Evolutionary conservation across 495 filamentous ascomycete genomes (phyloP), one percentile per base, ranked within the genome.

Genomic region (Pyrenula massariospora): DNA sequence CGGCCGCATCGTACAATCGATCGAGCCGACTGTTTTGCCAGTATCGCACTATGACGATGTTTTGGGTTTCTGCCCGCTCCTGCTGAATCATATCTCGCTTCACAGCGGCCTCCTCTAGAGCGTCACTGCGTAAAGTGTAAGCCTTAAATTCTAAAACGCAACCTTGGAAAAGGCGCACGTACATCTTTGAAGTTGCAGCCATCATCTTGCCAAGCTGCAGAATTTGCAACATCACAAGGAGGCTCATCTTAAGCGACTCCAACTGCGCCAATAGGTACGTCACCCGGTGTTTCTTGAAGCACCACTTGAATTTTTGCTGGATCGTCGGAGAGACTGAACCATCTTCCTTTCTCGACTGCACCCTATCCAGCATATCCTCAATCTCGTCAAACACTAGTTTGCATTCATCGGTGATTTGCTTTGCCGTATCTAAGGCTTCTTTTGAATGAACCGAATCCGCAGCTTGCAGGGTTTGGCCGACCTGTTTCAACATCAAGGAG

Each of bases 11-110:
- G 63, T 71, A 75, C 21, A 76, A 59, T 8, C 65, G 64, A 23
- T 71, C 71, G 3, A 76, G 62, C 11, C 70, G 70, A 49, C 68
- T 71, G 24, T 67, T 57, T 12, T 73, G 69, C 69, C 69, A 75
- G 57, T 75, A 72, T 48, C 74, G 62, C 2, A 74, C 66, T n/a
- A 76, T 66, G 23, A 76, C 66, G 73, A 76, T 73, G 53, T 74
- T 76, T 58, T 76, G 71, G 12, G 67, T 65, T 48, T 76, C 73
- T 8, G 69, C 71, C 52, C 72, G 66, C 25, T 73, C 73, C 56
- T 75, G 73, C 5, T 66, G 65, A 57, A 74, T 66, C 1, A 58
- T 31, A n/a, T 72, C 68, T 0, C 71, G 66, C 22, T 52, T 56
- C 0, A 56, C 52, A 10, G 51, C 59, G n/a, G 36, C 48, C 42